phyloP scores from a whole-genome alignment of 2,329 filamentous ascomycete species.

The Zelopaecilomyces penicillatus region DNA sequence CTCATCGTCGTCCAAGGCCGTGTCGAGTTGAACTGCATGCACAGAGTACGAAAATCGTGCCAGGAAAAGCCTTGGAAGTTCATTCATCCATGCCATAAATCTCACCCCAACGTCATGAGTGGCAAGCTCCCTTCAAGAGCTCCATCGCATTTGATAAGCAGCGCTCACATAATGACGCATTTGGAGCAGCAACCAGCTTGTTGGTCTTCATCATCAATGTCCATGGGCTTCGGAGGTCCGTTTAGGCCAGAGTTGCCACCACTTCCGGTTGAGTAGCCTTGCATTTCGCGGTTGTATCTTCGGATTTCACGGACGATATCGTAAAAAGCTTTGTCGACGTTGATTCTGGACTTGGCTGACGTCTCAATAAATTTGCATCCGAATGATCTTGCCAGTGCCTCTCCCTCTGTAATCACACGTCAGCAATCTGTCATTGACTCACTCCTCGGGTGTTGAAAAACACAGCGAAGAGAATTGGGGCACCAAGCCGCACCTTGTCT shows the following conservation, averaged over 20 bases:
- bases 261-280: slow-evolving; percentile 68
- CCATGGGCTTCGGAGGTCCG: slow-evolving; percentile 64
- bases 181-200: slow-evolving; percentile 75
- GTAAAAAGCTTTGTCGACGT: slow-evolving; percentile 97
- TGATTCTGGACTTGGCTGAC: slow-evolving; percentile 94
- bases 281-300: slow-evolving; percentile 97
- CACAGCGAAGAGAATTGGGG: slow-evolving; percentile 1
- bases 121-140: background rate
- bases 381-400: slow-evolving; percentile 76
- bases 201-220: slow-evolving; percentile 61
- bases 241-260: slow-evolving; percentile 54
- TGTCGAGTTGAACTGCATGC: slow-evolving; percentile 4
- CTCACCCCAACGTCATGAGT: slow-evolving; percentile 6
- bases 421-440: background rate
- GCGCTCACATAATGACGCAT: slow-evolving; percentile 75
- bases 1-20: slow-evolving; percentile 12
- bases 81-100: slow-evolving; percentile 8
- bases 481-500: slow-evolving; percentile 64
- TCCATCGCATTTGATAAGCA: background rate
- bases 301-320: slow-evolving; percentile 97
- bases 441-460: background rate
- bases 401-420: slow-evolving; percentile 59
- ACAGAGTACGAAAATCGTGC: slow-evolving; percentile 1
- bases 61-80: slow-evolving; percentile 2
- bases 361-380: slow-evolving; percentile 99